Conservation (phyloP, 371 early-diverging fungal genomes). For the Mycotypha africana region DNA sequence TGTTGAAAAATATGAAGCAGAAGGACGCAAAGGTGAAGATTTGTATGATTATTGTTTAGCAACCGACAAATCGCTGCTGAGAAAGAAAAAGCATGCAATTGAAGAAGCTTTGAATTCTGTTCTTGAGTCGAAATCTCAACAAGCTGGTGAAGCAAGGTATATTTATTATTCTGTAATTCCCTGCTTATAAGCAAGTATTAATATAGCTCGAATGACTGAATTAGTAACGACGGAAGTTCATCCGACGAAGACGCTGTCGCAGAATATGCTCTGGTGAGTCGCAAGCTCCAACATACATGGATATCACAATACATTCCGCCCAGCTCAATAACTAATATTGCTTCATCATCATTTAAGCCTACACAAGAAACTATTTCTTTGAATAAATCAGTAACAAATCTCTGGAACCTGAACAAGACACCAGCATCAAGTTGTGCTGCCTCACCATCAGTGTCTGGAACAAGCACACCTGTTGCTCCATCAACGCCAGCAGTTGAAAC, state of each 20-base stretch:
- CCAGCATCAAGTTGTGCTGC: conserved; percentile 16
- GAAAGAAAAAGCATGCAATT: conserved; percentile 42
- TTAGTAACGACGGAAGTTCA: neutral
- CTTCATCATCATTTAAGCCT: conserved; percentile 20
- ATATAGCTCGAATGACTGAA: too few relatives aligned
- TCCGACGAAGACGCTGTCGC: conserved; percentile 30
- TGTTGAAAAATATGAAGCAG: too few relatives aligned
- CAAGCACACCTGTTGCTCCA: conserved; percentile 9
- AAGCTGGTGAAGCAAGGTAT: too few relatives aligned
- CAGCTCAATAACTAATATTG: conserved; percentile 9
- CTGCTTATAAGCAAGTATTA: too few relatives aligned
- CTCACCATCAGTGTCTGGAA: conserved; percentile 10
- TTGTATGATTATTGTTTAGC: conserved; percentile 45
- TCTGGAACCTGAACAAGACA: conserved; percentile 56
- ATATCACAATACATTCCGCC: conserved; percentile 16
- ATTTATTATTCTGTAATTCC: too few relatives aligned
- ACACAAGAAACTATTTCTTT: conserved; percentile 60
- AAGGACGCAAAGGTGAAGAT: too few relatives aligned
- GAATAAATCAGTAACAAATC: conserved; percentile 67
- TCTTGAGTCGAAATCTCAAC: too few relatives aligned
- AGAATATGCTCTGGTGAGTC: conserved; percentile 42
- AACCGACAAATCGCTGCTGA: conserved; percentile 38
- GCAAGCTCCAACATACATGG: conserved; percentile 14
- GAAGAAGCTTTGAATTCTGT: conserved; percentile 44
- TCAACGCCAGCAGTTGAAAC: conserved; percentile 2